These are phyloP conservation scores for Dictyostelium firmibasis DNA, from an alignment of 78 protist genomes.

Conservation along the genomic window DNA sequence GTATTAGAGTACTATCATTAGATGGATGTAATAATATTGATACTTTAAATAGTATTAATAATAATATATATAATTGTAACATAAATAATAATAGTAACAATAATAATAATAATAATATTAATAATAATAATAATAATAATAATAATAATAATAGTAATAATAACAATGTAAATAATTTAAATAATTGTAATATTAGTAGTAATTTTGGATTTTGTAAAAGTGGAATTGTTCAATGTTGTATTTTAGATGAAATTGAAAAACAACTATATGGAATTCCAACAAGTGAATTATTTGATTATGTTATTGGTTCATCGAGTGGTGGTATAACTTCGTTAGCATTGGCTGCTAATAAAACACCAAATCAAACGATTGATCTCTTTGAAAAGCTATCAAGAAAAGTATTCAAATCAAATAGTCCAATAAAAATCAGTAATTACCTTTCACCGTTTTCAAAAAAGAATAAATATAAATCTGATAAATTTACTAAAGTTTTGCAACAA, in stretches of 20 bases:
- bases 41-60: background rate
- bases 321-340: background rate
- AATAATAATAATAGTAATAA: background rate
- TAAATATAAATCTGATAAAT: background rate
- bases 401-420: background rate
- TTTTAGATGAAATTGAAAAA: background rate
- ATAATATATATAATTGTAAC: background rate
- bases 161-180: background rate
- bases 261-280: background rate
- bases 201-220: background rate
- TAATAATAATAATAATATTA: background rate
- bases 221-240: slow-evolving; percentile 22
- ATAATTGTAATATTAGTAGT: background rate
- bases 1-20: slow-evolving; percentile 17
- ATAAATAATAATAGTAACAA: background rate
- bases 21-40: slow-evolving; percentile 40
- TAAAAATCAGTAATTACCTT: background rate
- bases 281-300: background rate
- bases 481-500: background rate
- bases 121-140: background rate
- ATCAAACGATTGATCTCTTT: background rate
- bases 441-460: background rate
- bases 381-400: background rate
- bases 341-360: background rate
- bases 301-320: background rate